Evolutionary conservation across 2,329 filamentous ascomycete species (phyloP).

Genomic region (Coniochaeta sp.): DNA sequence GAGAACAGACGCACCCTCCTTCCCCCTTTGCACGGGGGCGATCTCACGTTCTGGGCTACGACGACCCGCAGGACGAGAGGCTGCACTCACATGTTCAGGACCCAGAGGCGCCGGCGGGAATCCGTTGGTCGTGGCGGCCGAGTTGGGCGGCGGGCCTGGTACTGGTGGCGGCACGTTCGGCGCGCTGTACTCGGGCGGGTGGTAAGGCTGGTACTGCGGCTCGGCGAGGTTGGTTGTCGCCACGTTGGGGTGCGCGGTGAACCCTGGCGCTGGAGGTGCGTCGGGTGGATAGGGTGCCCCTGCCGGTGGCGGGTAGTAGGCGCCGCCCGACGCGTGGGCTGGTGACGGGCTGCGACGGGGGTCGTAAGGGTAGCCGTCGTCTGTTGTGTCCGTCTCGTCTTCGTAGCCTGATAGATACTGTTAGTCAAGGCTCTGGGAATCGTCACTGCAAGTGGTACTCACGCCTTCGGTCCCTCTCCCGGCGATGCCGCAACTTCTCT

Average conservation of each 20-base stretch:
- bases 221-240: conserved; percentile 25
- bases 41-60: conserved; percentile 6
- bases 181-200: conserved; percentile 36
- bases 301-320: conserved; percentile 33
- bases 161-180: conserved; percentile 33
- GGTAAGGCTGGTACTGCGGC: conserved; percentile 27
- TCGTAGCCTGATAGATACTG: conserved; percentile 23
- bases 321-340: conserved; percentile 43
- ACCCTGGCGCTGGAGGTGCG: conserved; percentile 15
- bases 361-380: conserved; percentile 25
- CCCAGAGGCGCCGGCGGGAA: conserved; percentile 14
- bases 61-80: conserved; percentile 15
- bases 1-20: conserved; percentile 20
- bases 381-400: conserved; percentile 22
- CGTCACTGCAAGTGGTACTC: conserved; percentile 14
- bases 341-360: conserved; percentile 34
- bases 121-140: conserved; percentile 13
- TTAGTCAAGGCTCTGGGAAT: conserved; percentile 8
- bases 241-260: conserved; percentile 30
- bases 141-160: conserved; percentile 21
- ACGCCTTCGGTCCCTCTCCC: conserved; percentile 23
- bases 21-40: conserved; percentile 10
- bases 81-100: conserved; percentile 22
- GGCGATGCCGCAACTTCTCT: conserved; percentile 10
- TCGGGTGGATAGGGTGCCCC: not conserved